Percentiles rank a stretch among this genome's conserved stretches.
Conservation (phyloP, 768 basidiomycete genomes). For the Kwoniella bestiolae region DNA sequence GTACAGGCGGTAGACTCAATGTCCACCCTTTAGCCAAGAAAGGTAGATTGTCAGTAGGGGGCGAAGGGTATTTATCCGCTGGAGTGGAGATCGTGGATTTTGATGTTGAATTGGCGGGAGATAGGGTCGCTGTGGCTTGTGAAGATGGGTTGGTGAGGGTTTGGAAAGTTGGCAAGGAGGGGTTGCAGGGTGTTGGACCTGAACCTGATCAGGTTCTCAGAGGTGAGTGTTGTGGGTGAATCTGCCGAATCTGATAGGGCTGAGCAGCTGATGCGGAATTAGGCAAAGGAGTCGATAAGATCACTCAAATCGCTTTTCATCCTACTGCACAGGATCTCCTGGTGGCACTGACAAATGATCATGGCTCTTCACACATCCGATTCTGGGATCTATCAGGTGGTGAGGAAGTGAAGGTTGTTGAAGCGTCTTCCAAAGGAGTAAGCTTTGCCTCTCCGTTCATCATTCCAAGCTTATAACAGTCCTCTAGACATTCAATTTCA, state of each 20-base stretch:
- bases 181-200: slow-evolving; percentile 37
- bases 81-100: slow-evolving; percentile 57
- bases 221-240: slow-evolving; percentile 35
- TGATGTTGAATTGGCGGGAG: slow-evolving; percentile 50
- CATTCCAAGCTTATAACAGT: not conserved
- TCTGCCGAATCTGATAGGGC: too few species aligned
- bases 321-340: slow-evolving; percentile 55
- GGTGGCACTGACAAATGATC: slow-evolving; percentile 54
- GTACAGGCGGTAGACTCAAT: slow-evolving; percentile 57
- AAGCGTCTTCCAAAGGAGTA: slow-evolving; percentile 44
- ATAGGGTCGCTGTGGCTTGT: slow-evolving; percentile 50
- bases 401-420: slow-evolving; percentile 19
- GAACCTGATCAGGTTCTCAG: slow-evolving; percentile 41
- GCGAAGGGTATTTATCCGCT: slow-evolving; percentile 42
- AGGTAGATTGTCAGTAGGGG: slow-evolving; percentile 52
- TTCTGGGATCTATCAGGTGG: slow-evolving; percentile 50
- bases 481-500: slow-evolving; percentile 48
- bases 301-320: slow-evolving; percentile 53
- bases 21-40: slow-evolving; percentile 52
- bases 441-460: not conserved
- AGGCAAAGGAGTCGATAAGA: slow-evolving; percentile 53
- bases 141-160: slow-evolving; percentile 56
- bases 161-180: slow-evolving; percentile 44
- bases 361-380: slow-evolving; percentile 42
- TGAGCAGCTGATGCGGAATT: not conserved